phyloP scores from a whole-genome alignment of 257 asterid genomes.

The Echium plantagineum region DNA sequence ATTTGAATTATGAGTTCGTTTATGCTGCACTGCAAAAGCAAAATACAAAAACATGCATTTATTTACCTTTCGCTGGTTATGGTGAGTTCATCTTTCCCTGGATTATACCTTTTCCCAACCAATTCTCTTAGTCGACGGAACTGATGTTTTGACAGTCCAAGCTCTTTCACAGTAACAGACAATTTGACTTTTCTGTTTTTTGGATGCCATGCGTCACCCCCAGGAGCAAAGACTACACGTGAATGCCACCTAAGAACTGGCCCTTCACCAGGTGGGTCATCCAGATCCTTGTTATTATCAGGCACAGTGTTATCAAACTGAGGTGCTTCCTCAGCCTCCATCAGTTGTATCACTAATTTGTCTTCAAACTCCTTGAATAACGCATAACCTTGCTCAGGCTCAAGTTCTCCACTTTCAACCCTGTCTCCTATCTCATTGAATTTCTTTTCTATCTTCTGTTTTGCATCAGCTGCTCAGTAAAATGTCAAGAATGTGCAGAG shows the following conservation, averaged over 20 bases:
- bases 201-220: slow-evolving; percentile 96
- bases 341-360: slow-evolving; percentile 49
- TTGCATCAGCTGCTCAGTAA: slow-evolving; percentile 43
- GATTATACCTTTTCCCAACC: slow-evolving; percentile 69
- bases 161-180: slow-evolving; percentile 75
- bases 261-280: slow-evolving; percentile 85
- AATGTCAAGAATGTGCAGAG: background rate
- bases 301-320: slow-evolving; percentile 31
- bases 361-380: slow-evolving; percentile 86
- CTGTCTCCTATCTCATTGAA: slow-evolving; percentile 68
- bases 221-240: slow-evolving; percentile 70
- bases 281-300: slow-evolving; percentile 30
- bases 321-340: slow-evolving; percentile 47
- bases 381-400: slow-evolving; percentile 67
- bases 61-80: slow-evolving; percentile 83
- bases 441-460: slow-evolving; percentile 62
- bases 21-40: background rate
- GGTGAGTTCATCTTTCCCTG: slow-evolving; percentile 91
- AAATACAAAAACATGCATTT: background rate
- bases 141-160: slow-evolving; percentile 71
- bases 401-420: slow-evolving; percentile 70
- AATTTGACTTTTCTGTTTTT: slow-evolving; percentile 73
- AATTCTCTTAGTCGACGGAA: slow-evolving; percentile 65
- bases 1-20: background rate
- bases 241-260: slow-evolving; percentile 88